Base-by-base conservation (phyloP, 345 rosid species). In the Gossypium anomalum region DNA sequence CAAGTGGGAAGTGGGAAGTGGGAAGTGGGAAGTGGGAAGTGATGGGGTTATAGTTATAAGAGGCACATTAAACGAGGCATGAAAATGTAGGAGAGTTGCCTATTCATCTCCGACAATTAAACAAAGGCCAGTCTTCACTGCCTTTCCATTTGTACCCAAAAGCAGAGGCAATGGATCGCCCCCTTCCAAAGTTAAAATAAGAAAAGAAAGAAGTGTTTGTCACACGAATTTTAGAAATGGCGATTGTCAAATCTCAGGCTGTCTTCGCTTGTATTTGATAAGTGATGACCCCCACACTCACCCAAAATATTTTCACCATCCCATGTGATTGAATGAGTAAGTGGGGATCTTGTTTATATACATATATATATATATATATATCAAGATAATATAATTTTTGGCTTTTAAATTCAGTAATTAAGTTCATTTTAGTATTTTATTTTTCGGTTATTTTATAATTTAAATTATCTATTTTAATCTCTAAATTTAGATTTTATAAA, bases 71-170 rank as follows among this genome's bases (percentile, higher is more conserved):
- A 73, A 67, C 84, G 55, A 86, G 76, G 73, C 59, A 70, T 77
- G 72, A 75, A 67, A 76, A 77, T 69, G 80, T 22, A 73, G 76
- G 69, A 58, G 48, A 22, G 81, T 34, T 82, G 87, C 86, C 85
- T 83, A 65, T 86, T 74, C 80, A 85, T 85, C 63, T 76, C 88
- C 88, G 90, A 88, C 92, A 86, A 81, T 16, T 74, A 72, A 84
- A 82, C 86, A 60, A 81, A 73, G 65, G 64, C 67, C 53, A 75
- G 79, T 66, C 74, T 73, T 78, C 82, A 19, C 25, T 83, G 87
- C 87, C 85, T 73, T 83, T 75, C 80, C 66, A 69, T 80, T 68
- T 75, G 66, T 77, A 74, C 82, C 75, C 88, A 62, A 73, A 66
- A 73, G 52, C 27, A 17, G 45, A 73, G 57, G 75, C 75, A 72